phyloP scores from a whole-genome alignment of 805 yeast species.

The Hanseniaspora clermontiae region DNA sequence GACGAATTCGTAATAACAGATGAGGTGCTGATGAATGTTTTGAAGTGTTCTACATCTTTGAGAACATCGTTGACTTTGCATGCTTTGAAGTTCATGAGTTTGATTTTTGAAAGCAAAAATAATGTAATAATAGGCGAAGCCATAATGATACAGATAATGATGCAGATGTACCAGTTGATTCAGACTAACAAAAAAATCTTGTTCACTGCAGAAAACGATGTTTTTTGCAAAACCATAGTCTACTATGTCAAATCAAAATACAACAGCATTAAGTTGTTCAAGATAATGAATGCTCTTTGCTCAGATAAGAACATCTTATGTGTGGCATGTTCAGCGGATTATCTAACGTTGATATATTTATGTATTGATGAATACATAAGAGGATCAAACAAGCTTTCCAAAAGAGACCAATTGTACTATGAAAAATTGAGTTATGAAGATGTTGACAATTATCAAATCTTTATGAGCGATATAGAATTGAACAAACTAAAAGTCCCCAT shows the following conservation, averaged over 20 bases:
- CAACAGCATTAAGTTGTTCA: neutral
- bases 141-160: conserved; percentile 22
- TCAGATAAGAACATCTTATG: neutral
- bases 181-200: conserved; percentile 7
- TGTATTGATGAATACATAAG: neutral
- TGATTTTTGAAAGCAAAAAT: conserved; percentile 37
- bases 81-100: conserved; percentile 27
- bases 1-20: conserved; percentile 29
- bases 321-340: conserved; percentile 2
- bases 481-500: neutral
- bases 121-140: conserved; percentile 29
- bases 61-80: conserved; percentile 71
- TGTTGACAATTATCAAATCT: neutral
- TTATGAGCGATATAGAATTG: neutral
- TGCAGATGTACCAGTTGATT: neutral
- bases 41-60: conserved; percentile 55
- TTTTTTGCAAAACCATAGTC: neutral
- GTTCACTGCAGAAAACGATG: neutral
- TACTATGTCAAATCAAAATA: neutral
- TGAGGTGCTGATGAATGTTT: conserved; percentile 46
- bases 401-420: neutral
- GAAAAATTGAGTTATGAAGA: neutral
- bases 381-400: neutral
- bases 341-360: neutral
- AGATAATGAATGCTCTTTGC: neutral